phyloP scores from a whole-genome alignment of 2,329 filamentous ascomycete genomes.

The Diplocarpon mali region DNA sequence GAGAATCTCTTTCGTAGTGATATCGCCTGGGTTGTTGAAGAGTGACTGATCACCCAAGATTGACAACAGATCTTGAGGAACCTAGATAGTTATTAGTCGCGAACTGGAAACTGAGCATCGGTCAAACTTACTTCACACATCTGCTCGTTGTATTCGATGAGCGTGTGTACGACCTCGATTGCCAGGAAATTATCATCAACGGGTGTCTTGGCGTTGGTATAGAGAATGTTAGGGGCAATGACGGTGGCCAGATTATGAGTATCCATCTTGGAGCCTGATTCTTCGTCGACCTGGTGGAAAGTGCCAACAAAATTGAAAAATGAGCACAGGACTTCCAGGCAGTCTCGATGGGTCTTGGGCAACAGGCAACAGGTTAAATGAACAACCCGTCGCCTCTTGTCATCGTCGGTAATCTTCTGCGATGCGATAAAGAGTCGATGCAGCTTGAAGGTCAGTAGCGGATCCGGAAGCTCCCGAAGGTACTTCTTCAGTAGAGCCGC shows the following conservation, averaged over 20 bases:
- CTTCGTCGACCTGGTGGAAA: slow-evolving; percentile 94
- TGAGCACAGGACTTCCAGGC: slow-evolving; percentile 86
- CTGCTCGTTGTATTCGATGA: slow-evolving; percentile 88
- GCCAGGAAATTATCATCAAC: slow-evolving; percentile 87
- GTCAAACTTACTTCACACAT: slow-evolving; percentile 77
- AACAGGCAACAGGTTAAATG: slow-evolving; percentile 88
- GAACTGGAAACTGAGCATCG: background rate
- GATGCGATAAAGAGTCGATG: slow-evolving; percentile 84
- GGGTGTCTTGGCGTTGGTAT: slow-evolving; percentile 52
- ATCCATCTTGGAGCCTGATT: slow-evolving; percentile 97
- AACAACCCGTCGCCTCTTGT: slow-evolving; percentile 72
- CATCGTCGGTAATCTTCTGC: slow-evolving; percentile 74
- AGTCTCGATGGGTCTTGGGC: slow-evolving; percentile 85
- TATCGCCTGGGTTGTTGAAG: slow-evolving; percentile 71
- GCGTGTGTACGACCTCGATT: slow-evolving; percentile 81
- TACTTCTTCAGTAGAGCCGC: slow-evolving; percentile 93
- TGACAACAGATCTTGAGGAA: slow-evolving; percentile 82
- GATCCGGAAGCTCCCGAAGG: slow-evolving; percentile 86
- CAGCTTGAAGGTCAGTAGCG: slow-evolving; percentile 87
- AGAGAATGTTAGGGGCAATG: slow-evolving; percentile 91
- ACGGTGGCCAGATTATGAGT: slow-evolving; percentile 95
- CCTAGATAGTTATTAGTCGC: slow-evolving; percentile 41
- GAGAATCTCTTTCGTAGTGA: slow-evolving; percentile 94
- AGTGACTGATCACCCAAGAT: slow-evolving; percentile 75
- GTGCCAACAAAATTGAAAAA: slow-evolving; percentile 97